These are phyloP conservation scores for Naganishia antarctica DNA, from an alignment of 768 basidiomycete species.

Conservation along the genomic window DNA sequence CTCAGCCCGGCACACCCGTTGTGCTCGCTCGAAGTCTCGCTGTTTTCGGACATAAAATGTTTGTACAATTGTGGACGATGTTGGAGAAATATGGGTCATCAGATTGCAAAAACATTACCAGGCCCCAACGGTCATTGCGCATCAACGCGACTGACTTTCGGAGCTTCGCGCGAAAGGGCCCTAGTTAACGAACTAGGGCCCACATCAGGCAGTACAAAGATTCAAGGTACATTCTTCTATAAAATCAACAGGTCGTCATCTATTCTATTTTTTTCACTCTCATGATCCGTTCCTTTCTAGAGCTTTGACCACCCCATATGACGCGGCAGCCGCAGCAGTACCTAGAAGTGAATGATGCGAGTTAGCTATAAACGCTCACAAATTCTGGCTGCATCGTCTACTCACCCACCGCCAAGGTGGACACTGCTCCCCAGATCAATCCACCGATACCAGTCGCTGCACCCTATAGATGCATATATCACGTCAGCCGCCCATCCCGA, in stretches of 20 bases:
- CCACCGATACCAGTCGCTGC: slow-evolving; percentile 21
- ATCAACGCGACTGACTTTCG: not conserved
- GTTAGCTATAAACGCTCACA: not conserved
- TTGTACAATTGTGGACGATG: slow-evolving; percentile 3
- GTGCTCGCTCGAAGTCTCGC: slow-evolving; percentile 24
- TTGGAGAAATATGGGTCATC: not conserved
- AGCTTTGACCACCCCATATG: slow-evolving; percentile 18
- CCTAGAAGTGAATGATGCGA: slow-evolving; percentile 12
- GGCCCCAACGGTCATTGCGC: slow-evolving; percentile 2
- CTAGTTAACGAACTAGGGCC: no score
- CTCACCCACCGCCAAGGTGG: slow-evolving; percentile 22
- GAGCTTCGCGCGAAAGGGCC: no score
- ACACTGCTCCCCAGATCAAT: slow-evolving; percentile 20
- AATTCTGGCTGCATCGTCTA: not conserved
- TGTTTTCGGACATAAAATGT: slow-evolving; percentile 13
- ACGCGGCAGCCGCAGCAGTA: slow-evolving; percentile 20
- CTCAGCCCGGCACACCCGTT: slow-evolving; percentile 29
- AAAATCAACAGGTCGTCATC: no score
- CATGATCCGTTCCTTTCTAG: slow-evolving; percentile 14
- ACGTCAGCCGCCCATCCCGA: not conserved
- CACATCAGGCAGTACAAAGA: no score
- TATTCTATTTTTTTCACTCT: no score
- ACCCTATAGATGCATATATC: slow-evolving; percentile 39
- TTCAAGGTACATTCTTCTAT: no score
- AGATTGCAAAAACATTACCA: not conserved